Evolutionary conservation across 768 basidiomycete species (phyloP), one percentile per base, ranked within the genome.

Genomic region (Phlegmacium glaucopus): DNA sequence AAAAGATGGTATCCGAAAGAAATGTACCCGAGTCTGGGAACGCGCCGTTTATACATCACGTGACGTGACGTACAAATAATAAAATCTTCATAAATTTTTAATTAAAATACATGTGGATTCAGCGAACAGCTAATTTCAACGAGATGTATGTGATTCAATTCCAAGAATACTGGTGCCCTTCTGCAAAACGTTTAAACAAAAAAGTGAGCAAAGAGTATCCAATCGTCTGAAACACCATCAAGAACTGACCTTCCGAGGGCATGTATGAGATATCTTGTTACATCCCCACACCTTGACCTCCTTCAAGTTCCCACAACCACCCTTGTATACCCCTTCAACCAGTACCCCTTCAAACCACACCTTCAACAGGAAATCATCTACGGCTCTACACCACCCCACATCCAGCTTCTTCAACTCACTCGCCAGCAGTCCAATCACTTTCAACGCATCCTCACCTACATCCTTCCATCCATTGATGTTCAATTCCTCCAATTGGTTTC

Each of bases 301-400:
- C 49, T 60, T 52, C 41, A 80, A 47, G 36, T 61, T 58, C 45
- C 45, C 55, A 48, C 77, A 78, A 5, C 70, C 69, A 32, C 60
- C 63, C n/a, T 27, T 49, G 25, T 46, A 43, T 9, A 35, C 52
- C 2, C 60, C 64, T 8, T 50, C 38, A 9, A 48, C 52, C 16
- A 51, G 48, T 30, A 56, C 67, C 4, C 70, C 70, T 37, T 73
- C 72, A 53, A 93, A 57, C 54, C 93, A 67, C 11, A 70, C 77
- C 64, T 89, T 85, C 52, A 97, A 67, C 3, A 87, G 74, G 58
- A 87, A 94, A 64, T 98, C 87, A 49, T 94, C 86, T 34, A 89
- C 74, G 16, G 78, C 76, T 40, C 94, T 71, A 56, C 93, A 93
- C 79, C 87, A 98, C 1, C 94, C 87, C 2, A 94, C 65, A 59